Conservation (phyloP, 1,139 yeast genomes). For the Lodderomyces pseudojiufengensis region DNA sequence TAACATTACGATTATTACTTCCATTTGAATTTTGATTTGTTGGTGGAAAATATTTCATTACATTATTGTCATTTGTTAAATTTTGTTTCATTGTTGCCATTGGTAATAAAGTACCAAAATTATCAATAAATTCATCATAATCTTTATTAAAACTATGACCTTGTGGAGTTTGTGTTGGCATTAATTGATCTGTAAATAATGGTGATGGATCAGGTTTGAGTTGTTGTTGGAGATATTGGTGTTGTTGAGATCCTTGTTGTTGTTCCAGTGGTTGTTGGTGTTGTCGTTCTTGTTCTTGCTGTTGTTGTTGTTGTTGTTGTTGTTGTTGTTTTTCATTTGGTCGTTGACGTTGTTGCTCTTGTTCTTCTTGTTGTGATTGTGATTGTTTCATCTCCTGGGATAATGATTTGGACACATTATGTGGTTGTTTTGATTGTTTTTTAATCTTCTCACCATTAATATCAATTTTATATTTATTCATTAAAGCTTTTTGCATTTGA, state of each 20-base stretch:
- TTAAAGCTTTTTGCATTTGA: constrained; percentile 13
- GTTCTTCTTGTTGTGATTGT: neutral
- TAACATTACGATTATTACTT: too few species aligned
- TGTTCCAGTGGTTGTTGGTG: constrained; percentile 3
- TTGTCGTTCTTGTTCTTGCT: constrained; percentile 1
- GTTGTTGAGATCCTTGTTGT: too few species aligned
- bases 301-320: neutral
- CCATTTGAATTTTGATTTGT: too few species aligned
- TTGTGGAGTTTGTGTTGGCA: neutral
- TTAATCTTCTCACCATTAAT: constrained; percentile 9
- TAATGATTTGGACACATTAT: too few species aligned
- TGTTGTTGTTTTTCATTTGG: neutral
- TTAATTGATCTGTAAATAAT: too few species aligned
- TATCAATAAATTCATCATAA: constrained; percentile 14
- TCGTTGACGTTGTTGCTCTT: neutral
- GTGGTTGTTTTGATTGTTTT: too few species aligned
- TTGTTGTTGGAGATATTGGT: neutral
- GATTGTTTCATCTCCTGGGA: too few species aligned
- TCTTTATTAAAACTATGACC: constrained; percentile 10
- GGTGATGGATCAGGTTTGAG: neutral
- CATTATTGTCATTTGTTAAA: constrained; percentile 1
- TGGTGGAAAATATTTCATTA: neutral
- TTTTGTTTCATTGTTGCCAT: constrained; percentile 11
- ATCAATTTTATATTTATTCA: constrained; percentile 11
- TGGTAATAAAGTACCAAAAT: constrained; percentile 12